Base-by-base conservation (phyloP, 768 basidiomycete genomes). In the Lactarius quietus region DNA sequence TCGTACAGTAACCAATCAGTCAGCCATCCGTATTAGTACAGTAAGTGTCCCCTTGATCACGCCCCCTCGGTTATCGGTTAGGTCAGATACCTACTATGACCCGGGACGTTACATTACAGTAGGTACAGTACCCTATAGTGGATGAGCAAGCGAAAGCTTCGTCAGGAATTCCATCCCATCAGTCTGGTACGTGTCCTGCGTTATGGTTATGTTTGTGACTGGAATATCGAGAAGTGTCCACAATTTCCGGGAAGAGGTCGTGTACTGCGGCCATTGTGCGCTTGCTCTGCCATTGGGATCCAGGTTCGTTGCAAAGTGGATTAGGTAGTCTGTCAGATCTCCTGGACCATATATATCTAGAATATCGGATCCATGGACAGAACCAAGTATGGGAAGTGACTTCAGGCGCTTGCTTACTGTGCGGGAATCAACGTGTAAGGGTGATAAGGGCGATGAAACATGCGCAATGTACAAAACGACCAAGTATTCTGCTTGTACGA, bases 381-480 rank as follows among this genome's bases (percentile, higher is more conserved):
- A 62, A 31, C 78, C 36, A 18, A 41, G 41, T 3, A 54, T 18
- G 0, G 74, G 72, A 2, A 62, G 68, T 4, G 65, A 60, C 63
- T 77, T 75, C 38, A 73, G 71, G 12, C 74, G 74, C 61, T 76
- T 76, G 68, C 69, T 75, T 58, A 77, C 79, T 80, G 53, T 6
- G 31, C n/a, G 41, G 5, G 6, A 52, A 31, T 41, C 8, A 8
- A 33, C 33, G 23, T 56, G 29, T 29, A 38, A 12, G n/a, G n/a
- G 6, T 14, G 14, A 57, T 4, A 17, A 6, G 17, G 17, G 17
- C 17, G 15, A 2, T 12, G 10, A 36, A 48, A n/a, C 20, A 18
- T 6, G 31, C 6, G 39, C 58, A 7, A 73, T 77, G 61, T 43
- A 80, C 80, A 54, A 70, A 72, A 79, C 5, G 72, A 71, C 73